A percentile compares a stretch with the other conserved stretches of the same genome.
These are phyloP conservation scores for Saturnispora kantuleensis DNA, from an alignment of 805 yeast genomes.

Conservation along the genomic window DNA sequence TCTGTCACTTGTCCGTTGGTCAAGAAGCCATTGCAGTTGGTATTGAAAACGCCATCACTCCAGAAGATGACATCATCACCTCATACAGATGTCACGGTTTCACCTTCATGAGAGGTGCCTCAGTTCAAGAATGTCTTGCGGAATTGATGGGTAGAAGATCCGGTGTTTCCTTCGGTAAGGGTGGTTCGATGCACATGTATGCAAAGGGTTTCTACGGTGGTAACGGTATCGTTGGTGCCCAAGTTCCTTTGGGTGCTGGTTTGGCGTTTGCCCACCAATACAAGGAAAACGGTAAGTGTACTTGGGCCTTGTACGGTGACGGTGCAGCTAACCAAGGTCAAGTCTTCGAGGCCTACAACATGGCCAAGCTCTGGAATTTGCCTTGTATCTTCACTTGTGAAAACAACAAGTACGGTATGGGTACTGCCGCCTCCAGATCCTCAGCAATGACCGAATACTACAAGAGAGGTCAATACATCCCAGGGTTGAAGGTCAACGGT, in stretches of 20 bases:
- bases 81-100: conserved; percentile 99
- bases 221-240: conserved; percentile 99
- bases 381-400: conserved; percentile 95
- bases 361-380: conserved; percentile 98
- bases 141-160: conserved; percentile 95
- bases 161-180: conserved; percentile 95
- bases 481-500: conserved; percentile 97
- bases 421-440: conserved; percentile 94
- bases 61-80: conserved; percentile 82
- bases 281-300: conserved; percentile 64
- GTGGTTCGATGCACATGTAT: conserved; percentile 99
- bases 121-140: conserved; percentile 82
- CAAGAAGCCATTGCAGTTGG: conserved; percentile 99
- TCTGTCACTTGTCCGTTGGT: conserved; percentile 96
- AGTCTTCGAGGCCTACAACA: conserved; percentile 94
- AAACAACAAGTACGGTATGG: conserved; percentile 99
- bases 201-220: conserved; percentile 96
- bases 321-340: conserved; percentile 99
- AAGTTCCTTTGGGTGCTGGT: conserved; percentile 97
- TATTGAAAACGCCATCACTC: conserved; percentile 86
- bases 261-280: conserved; percentile 98
- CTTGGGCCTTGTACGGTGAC: conserved; percentile 92
- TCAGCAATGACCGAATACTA: conserved; percentile 94
- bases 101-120: conserved; percentile 91
- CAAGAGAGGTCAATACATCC: conserved; percentile 99